Evolutionary conservation across 306 rosid species (phyloP).

Genomic region (Quercus gilva): DNA sequence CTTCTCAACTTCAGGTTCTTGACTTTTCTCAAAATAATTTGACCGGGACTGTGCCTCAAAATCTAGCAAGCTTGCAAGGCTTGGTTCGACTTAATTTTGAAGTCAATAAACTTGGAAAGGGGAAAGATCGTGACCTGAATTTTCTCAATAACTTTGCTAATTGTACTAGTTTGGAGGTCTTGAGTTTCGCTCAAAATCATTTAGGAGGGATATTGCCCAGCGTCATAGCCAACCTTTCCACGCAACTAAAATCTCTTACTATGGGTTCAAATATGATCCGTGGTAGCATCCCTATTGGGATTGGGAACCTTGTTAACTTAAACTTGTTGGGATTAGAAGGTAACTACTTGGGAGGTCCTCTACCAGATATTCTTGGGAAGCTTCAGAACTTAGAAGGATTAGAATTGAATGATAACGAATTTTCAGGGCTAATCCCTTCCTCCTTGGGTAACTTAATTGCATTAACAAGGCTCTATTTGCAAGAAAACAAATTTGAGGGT

Average conservation of each 20-base stretch:
- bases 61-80: slow-evolving; percentile 31
- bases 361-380: slow-evolving; percentile 32
- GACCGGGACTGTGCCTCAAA: slow-evolving; percentile 35
- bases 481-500: slow-evolving; percentile 35
- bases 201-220: slow-evolving; percentile 37
- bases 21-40: slow-evolving; percentile 41
- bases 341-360: slow-evolving; percentile 25
- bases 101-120: slow-evolving; percentile 28
- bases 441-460: slow-evolving; percentile 40
- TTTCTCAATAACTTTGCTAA: slow-evolving; percentile 34
- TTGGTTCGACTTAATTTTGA: slow-evolving; percentile 33
- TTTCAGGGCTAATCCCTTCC: slow-evolving; percentile 36
- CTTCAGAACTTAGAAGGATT: slow-evolving; percentile 24
- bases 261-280: slow-evolving; percentile 9
- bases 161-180: slow-evolving; percentile 20
- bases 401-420: slow-evolving; percentile 18
- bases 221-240: slow-evolving; percentile 33
- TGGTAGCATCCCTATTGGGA: slow-evolving; percentile 35
- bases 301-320: slow-evolving; percentile 33
- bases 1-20: slow-evolving; percentile 37
- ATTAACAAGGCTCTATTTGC: slow-evolving; percentile 12
- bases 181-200: slow-evolving; percentile 13
- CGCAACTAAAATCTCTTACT: background rate
- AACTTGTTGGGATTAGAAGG: slow-evolving; percentile 15
- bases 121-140: slow-evolving; percentile 20